Percentiles rank a stretch among this genome's conserved stretches.
These are phyloP conservation scores for Pichia norvegensis DNA, from an alignment of 1,139 yeast species.

Conservation along the genomic window DNA sequence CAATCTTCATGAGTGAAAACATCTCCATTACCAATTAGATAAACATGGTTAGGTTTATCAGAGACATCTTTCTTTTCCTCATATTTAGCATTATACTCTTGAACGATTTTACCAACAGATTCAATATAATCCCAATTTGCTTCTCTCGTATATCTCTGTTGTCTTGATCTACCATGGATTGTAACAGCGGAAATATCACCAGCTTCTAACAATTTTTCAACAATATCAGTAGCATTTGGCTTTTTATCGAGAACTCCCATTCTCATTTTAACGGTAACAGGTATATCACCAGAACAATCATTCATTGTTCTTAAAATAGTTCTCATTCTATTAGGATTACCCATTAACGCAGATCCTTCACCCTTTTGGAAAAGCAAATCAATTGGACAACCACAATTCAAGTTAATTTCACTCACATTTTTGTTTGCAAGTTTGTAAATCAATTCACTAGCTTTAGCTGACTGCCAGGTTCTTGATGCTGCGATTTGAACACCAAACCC, in stretches of 20 bases:
- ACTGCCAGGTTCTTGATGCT: slow-evolving; percentile 87
- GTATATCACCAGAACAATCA: slow-evolving; percentile 79
- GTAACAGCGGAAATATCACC: slow-evolving; percentile 88
- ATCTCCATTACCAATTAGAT: slow-evolving; percentile 89
- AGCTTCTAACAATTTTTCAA: slow-evolving; percentile 48
- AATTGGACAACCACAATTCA: slow-evolving; percentile 96
- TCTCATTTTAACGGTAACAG: slow-evolving; percentile 85
- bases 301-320: slow-evolving; percentile 85
- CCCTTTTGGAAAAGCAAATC: slow-evolving; percentile 89
- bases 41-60: slow-evolving; percentile 44
- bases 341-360: slow-evolving; percentile 91
- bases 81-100: slow-evolving; percentile 48
- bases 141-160: slow-evolving; percentile 82
- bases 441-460: slow-evolving; percentile 83
- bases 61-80: slow-evolving; percentile 47
- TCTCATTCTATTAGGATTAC: slow-evolving; percentile 73
- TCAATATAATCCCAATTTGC: slow-evolving; percentile 92
- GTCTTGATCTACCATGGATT: slow-evolving; percentile 91
- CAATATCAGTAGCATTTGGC: slow-evolving; percentile 75
- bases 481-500: slow-evolving; percentile 95
- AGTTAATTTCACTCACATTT: slow-evolving; percentile 67
- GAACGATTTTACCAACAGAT: slow-evolving; percentile 62
- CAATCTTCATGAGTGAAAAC: slow-evolving; percentile 82
- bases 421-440: slow-evolving; percentile 46
- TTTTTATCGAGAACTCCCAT: slow-evolving; percentile 83